These are phyloP conservation scores for Collybia sordida DNA, from an alignment of 768 basidiomycete species.

Conservation along the genomic window DNA sequence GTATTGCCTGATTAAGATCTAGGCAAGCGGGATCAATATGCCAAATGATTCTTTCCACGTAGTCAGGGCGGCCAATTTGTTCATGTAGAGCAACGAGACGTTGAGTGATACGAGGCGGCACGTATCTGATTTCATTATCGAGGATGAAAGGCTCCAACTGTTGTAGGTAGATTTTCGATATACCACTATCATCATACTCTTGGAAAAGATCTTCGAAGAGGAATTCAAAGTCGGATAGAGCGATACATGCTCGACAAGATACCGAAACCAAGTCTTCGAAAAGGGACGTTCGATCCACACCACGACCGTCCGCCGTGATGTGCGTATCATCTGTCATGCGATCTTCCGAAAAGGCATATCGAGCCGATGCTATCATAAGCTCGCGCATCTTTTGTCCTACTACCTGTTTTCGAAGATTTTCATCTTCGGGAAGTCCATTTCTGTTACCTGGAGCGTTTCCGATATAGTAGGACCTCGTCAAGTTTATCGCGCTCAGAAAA, in stretches of 20 bases:
- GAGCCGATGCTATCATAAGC: constrained; percentile 84
- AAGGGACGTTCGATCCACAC: constrained; percentile 87
- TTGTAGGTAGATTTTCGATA: constrained; percentile 78
- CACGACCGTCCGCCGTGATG: constrained; percentile 74
- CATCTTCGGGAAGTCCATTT: constrained; percentile 78
- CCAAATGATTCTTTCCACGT: constrained; percentile 91
- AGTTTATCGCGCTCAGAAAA: constrained; percentile 87
- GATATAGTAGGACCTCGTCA: constrained; percentile 79
- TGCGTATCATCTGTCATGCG: constrained; percentile 91
- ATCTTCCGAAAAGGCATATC: constrained; percentile 93
- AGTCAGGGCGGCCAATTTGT: constrained; percentile 63
- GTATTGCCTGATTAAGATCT: constrained; percentile 92
- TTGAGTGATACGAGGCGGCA: constrained; percentile 90
- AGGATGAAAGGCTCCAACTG: constrained; percentile 85
- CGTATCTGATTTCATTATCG: constrained; percentile 62
- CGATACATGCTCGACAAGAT: constrained; percentile 77
- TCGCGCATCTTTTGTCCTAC: constrained; percentile 78
- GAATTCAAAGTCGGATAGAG: constrained; percentile 80
- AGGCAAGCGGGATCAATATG: constrained; percentile 89
- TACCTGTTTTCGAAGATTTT: constrained; percentile 52
- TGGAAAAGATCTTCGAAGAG: constrained; percentile 94
- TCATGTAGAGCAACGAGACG: constrained; percentile 78
- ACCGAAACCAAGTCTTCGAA: constrained; percentile 86
- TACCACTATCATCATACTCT: constrained; percentile 81
- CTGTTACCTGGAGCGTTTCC: constrained; percentile 82